Evolutionary conservation across 2,329 filamentous ascomycete species (phyloP).

Genomic region (Pseudovirgaria hyperparasitica): DNA sequence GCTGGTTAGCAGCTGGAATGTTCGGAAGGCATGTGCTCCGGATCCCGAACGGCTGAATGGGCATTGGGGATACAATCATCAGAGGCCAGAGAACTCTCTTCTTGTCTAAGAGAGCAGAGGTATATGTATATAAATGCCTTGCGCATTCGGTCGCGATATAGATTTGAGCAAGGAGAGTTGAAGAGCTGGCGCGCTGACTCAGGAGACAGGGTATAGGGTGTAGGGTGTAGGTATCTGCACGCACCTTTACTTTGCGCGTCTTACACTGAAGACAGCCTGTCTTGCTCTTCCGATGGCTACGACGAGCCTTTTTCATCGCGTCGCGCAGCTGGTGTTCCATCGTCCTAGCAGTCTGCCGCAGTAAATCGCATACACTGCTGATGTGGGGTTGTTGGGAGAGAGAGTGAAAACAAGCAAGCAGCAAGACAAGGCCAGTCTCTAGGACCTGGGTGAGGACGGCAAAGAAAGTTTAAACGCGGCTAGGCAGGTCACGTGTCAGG

Average conservation of each 20-base stretch:
- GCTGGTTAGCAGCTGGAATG: not conserved
- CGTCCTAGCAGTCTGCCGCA: too few relatives aligned
- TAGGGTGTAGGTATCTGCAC: not conserved
- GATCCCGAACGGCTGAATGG: too few relatives aligned
- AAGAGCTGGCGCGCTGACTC: not conserved
- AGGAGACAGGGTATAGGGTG: not conserved
- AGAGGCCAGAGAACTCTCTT: not conserved
- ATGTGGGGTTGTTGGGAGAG: too few relatives aligned
- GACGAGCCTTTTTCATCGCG: conserved; percentile 7
- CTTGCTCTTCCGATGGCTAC: conserved; percentile 22
- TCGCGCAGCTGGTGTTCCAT: too few relatives aligned
- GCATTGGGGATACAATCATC: too few relatives aligned
- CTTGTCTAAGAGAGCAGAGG: not conserved
- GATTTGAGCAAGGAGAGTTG: not conserved
- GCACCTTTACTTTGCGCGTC: conserved; percentile 21
- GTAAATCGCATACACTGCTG: too few relatives aligned
- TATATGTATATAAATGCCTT: not conserved
- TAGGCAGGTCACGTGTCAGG: too few relatives aligned
- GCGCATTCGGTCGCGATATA: not conserved
- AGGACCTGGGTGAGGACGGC: too few relatives aligned
- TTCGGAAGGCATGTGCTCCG: too few relatives aligned
- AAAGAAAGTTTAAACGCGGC: too few relatives aligned
- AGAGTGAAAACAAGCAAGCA: too few relatives aligned
- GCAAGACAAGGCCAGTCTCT: too few relatives aligned
- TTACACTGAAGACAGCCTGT: conserved; percentile 22